Evolutionary conservation across 1,284 basidiomycete genomes (phyloP).

Genomic region (Ganoderma sinense): DNA sequence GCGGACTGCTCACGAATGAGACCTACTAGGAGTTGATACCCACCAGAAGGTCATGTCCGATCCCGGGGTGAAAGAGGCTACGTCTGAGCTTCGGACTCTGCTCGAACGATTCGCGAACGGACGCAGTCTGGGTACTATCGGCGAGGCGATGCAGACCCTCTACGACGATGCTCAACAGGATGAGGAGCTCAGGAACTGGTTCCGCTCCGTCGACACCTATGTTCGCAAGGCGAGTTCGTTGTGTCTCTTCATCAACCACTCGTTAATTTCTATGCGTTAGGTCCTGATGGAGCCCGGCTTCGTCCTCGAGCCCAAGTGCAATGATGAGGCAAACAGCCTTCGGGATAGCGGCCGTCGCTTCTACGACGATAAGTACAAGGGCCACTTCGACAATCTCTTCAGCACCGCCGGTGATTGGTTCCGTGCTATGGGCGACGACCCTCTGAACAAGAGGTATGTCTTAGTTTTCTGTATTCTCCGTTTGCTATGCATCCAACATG

Average conservation of each 20-base stretch:
- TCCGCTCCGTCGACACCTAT: slow-evolving; percentile 70
- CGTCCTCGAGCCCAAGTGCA: slow-evolving; percentile 83
- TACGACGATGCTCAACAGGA: slow-evolving; percentile 83
- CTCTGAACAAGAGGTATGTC: slow-evolving; percentile 70
- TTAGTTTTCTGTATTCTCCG: slow-evolving; percentile 6
- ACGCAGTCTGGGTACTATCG: slow-evolving; percentile 69
- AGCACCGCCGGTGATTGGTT: slow-evolving; percentile 80
- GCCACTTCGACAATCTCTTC: slow-evolving; percentile 86
- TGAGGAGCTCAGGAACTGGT: slow-evolving; percentile 82
- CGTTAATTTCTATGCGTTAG: slow-evolving; percentile 39
- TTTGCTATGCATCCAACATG: no score
- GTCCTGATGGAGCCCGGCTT: slow-evolving; percentile 89
- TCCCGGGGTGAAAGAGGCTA: slow-evolving; percentile 62
- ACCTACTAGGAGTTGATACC: slow-evolving; percentile 42
- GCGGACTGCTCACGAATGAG: not conserved
- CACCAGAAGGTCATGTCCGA: slow-evolving; percentile 48
- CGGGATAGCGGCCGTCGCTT: slow-evolving; percentile 78
- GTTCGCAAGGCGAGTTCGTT: slow-evolving; percentile 60
- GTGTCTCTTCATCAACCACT: not conserved
- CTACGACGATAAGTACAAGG: slow-evolving; percentile 87
- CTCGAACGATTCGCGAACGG: slow-evolving; percentile 94
- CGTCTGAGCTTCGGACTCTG: slow-evolving; percentile 76
- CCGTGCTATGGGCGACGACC: slow-evolving; percentile 85
- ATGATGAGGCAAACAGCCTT: slow-evolving; percentile 66
- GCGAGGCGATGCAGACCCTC: slow-evolving; percentile 78